Conservation (phyloP, 257 asterid genomes). For the Nicotiana benthamiana region DNA sequence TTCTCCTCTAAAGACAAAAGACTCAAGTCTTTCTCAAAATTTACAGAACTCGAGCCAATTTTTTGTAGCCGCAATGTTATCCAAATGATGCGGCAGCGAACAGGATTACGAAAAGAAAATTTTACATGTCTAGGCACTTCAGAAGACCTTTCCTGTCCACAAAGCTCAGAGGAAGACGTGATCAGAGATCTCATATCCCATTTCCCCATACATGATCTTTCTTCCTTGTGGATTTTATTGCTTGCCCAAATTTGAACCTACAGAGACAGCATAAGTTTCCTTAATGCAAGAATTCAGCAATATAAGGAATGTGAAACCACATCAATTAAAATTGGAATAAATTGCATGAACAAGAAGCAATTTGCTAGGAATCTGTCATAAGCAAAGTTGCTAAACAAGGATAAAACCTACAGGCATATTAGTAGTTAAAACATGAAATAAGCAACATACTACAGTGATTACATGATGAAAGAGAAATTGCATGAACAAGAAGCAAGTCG, state of each 20-base stretch:
- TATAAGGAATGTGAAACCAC: conserved; percentile 1
- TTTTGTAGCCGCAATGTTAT: conserved; percentile 67
- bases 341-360: not conserved
- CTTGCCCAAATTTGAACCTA: conserved; percentile 98
- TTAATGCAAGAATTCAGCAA: not conserved
- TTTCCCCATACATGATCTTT: conserved; percentile 82
- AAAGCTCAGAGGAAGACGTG: conserved; percentile 70
- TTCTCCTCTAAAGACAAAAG: conserved; percentile 84
- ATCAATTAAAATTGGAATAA: not conserved
- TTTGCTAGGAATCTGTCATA: not conserved
- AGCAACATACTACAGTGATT: not conserved
- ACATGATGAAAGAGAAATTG: not conserved
- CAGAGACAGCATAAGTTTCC: conserved; percentile 12
- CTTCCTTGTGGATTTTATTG: conserved; percentile 71
- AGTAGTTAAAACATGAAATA: not conserved
- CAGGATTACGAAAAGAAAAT: conserved; percentile 66
- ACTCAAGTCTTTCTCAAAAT: conserved; percentile 54
- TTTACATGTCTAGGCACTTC: conserved; percentile 75
- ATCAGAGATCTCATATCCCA: conserved; percentile 76
- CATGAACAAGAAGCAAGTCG: not conserved
- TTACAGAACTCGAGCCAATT: conserved; percentile 67
- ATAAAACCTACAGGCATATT: not conserved
- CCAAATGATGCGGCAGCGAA: conserved; percentile 92
- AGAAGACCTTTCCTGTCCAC: conserved; percentile 58
- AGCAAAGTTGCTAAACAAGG: not conserved